These are phyloP conservation scores for Mallotus nudiflorus DNA, from an alignment of 345 rosid species.

Conservation along the genomic window DNA sequence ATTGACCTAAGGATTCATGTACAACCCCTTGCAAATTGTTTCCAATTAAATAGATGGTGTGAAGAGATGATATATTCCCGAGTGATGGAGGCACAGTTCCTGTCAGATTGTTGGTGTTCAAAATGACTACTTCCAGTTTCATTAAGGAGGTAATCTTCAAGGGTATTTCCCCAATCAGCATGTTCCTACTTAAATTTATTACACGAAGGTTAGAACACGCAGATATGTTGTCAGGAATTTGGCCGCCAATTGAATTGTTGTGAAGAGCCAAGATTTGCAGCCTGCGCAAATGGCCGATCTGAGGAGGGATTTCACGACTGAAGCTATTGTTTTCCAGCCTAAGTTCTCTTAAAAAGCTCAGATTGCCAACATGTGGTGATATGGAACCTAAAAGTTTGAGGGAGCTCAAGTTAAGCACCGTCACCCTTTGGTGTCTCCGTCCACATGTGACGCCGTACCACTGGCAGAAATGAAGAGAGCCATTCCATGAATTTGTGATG, in stretches of 20 bases:
- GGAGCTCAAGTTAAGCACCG: not conserved
- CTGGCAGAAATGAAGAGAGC: not conserved
- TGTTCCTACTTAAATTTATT: constrained; percentile 3
- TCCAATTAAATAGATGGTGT: not conserved
- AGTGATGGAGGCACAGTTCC: constrained; percentile 21
- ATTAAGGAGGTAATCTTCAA: not conserved
- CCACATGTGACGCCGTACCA: constrained; percentile 13
- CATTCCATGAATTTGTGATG: constrained; percentile 2
- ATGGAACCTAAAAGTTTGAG: constrained; percentile 1
- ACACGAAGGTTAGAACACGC: constrained; percentile 5
- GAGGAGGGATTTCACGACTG: constrained; percentile 12
- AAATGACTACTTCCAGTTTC: not conserved
- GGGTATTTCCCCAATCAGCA: constrained; percentile 11
- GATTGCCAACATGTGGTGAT: constrained; percentile 7
- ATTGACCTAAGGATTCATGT: constrained; percentile 12
- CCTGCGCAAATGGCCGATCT: constrained; percentile 10
- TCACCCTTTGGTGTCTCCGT: constrained; percentile 7
- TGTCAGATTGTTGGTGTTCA: not conserved
- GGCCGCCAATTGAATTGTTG: constrained; percentile 6
- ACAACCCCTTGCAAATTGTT: constrained; percentile 20
- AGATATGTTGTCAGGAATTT: constrained; percentile 11
- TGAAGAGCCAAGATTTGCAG: not conserved
- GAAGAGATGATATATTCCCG: constrained; percentile 20
- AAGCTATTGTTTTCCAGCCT: constrained; percentile 6
- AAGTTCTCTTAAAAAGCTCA: constrained; percentile 7